A percentile compares a stretch with the other conserved stretches of the same genome.
These are phyloP conservation scores for Aspergillus sp. DNA, from an alignment of 2,329 filamentous ascomycete species.

Conservation along the genomic window DNA sequence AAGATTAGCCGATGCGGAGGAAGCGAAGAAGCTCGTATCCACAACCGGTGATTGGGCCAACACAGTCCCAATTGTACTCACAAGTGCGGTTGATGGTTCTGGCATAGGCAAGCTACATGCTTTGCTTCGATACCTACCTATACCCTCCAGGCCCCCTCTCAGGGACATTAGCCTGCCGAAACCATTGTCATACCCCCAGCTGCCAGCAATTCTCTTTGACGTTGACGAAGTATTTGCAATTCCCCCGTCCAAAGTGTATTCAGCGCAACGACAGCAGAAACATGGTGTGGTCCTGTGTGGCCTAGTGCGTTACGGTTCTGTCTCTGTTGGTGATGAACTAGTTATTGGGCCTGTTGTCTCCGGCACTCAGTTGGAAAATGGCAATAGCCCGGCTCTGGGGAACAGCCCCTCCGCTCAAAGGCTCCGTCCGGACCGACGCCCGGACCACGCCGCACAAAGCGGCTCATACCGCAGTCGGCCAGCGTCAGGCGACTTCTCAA, in stretches of 20 bases:
- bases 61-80: slow-evolving; percentile 82
- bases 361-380: slow-evolving; percentile 56
- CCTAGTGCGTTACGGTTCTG: slow-evolving; percentile 75
- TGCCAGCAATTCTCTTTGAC: slow-evolving; percentile 74
- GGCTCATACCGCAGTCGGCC: slow-evolving; percentile 37
- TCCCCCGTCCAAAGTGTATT: slow-evolving; percentile 63
- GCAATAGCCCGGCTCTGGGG: slow-evolving; percentile 43
- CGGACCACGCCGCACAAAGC: slow-evolving; percentile 27
- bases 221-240: slow-evolving; percentile 88
- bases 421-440: slow-evolving; percentile 23
- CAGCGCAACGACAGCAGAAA: slow-evolving; percentile 49
- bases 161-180: slow-evolving; percentile 27
- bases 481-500: slow-evolving; percentile 39
- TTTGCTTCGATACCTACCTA: slow-evolving; percentile 74
- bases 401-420: slow-evolving; percentile 27
- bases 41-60: slow-evolving; percentile 45
- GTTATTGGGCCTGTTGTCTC: slow-evolving; percentile 74
- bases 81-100: slow-evolving; percentile 81
- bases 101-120: slow-evolving; percentile 84
- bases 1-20: slow-evolving; percentile 59
- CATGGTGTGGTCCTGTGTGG: slow-evolving; percentile 80
- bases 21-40: slow-evolving; percentile 62
- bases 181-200: slow-evolving; percentile 42
- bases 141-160: slow-evolving; percentile 55
- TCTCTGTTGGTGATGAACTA: slow-evolving; percentile 78